Percentiles rank a stretch among this genome's conserved stretches.
Conservation (phyloP, 257 asterid species). For the Lavandula angustifolia region DNA sequence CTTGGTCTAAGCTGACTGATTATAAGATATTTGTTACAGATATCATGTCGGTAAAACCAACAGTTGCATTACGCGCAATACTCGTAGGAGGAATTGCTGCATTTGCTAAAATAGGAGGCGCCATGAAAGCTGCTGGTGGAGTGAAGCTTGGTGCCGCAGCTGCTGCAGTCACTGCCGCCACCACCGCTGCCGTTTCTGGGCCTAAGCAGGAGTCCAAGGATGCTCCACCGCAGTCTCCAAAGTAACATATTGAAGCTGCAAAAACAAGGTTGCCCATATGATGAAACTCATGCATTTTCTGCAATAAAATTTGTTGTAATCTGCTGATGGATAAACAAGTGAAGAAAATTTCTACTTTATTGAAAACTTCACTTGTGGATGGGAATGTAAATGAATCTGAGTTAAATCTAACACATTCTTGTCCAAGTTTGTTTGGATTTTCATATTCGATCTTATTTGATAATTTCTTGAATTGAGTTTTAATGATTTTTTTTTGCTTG, state of each 20-base stretch:
- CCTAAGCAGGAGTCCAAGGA: conserved; percentile 54
- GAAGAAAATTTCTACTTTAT: no score
- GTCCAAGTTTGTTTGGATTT: no score
- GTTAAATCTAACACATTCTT: no score
- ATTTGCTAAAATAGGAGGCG: conserved; percentile 79
- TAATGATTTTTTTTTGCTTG: no score
- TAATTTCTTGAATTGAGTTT: no score
- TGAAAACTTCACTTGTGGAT: no score
- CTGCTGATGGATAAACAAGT: no score
- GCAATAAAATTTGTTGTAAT: no score
- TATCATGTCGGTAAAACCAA: conserved; percentile 66
- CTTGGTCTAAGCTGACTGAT: conserved; percentile 12
- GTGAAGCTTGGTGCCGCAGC: conserved; percentile 77
- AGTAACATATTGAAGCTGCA: conserved; percentile 37
- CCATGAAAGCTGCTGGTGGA: conserved; percentile 85
- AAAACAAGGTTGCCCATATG: neutral
- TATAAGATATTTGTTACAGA: conserved; percentile 21
- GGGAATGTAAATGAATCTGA: no score
- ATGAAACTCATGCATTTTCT: neutral
- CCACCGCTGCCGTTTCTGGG: conserved; percentile 71
- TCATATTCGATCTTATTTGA: no score
- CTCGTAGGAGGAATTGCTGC: conserved; percentile 89
- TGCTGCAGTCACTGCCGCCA: conserved; percentile 90
- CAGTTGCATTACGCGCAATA: conserved; percentile 81
- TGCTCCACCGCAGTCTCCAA: conserved; percentile 42